Percentiles rank a stretch among this genome's conserved stretches.
phyloP scores from a whole-genome alignment of 768 basidiomycete species.

The Ramaria sp. region DNA sequence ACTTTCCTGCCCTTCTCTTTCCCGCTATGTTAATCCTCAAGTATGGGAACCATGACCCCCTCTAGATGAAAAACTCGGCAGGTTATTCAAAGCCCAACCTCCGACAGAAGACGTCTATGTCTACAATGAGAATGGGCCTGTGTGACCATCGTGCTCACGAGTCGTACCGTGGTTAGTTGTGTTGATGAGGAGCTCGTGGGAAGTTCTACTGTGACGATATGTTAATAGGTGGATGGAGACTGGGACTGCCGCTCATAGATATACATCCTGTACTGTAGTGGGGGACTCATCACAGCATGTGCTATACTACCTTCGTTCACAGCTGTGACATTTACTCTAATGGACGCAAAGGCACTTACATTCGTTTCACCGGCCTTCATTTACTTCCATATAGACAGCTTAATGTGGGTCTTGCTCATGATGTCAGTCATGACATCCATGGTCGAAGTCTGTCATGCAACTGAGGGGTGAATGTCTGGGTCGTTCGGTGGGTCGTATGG shows the following conservation, averaged over 20 bases:
- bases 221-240: neutral
- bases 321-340: too few relatives aligned
- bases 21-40: neutral
- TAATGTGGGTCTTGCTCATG: too few relatives aligned
- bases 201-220: neutral
- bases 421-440: too few relatives aligned
- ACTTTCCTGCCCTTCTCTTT: neutral
- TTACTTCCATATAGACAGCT: too few relatives aligned
- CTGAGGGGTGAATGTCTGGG: too few relatives aligned
- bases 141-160: neutral
- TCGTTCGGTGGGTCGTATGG: too few relatives aligned
- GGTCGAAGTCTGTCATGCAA: too few relatives aligned
- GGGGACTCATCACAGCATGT: neutral
- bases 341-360: too few relatives aligned
- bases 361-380: too few relatives aligned
- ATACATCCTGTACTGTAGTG: neutral
- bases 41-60: neutral
- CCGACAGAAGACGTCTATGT: slow-evolving; percentile 69
- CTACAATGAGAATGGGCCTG: slow-evolving; percentile 32
- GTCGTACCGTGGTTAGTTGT: neutral
- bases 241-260: neutral
- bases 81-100: slow-evolving; percentile 49
- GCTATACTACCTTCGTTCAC: too few relatives aligned
- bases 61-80: slow-evolving; percentile 58
- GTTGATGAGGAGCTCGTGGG: neutral